These are phyloP conservation scores for Erysiphe pulchra DNA, from an alignment of 2,329 filamentous ascomycete genomes.

Conservation along the genomic window DNA sequence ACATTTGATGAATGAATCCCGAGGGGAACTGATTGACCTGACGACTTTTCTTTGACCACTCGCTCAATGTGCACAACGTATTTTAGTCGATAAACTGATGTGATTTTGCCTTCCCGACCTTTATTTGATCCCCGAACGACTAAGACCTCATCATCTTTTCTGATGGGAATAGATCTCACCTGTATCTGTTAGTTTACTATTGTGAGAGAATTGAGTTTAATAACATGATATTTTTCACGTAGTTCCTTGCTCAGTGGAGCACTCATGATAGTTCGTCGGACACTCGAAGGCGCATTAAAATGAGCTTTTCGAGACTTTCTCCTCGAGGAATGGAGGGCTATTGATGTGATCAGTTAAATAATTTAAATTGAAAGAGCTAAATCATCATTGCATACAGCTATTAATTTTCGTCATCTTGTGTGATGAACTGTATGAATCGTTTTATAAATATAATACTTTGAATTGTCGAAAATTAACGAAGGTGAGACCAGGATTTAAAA, in stretches of 20 bases:
- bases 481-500: too few relatives aligned
- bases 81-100: constrained; percentile 93
- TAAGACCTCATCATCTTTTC: constrained; percentile 89
- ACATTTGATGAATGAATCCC: constrained; percentile 93
- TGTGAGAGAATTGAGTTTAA: constrained; percentile 13
- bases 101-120: constrained; percentile 96
- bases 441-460: too few relatives aligned
- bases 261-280: constrained; percentile 92
- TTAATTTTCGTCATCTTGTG: constrained; percentile 48
- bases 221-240: constrained; percentile 95
- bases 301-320: constrained; percentile 98
- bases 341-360: constrained; percentile 4
- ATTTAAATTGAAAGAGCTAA: background rate
- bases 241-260: constrained; percentile 90
- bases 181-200: constrained; percentile 15
- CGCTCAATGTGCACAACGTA: constrained; percentile 95
- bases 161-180: constrained; percentile 89
- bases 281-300: constrained; percentile 83
- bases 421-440: background rate
- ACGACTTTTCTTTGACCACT: constrained; percentile 88
- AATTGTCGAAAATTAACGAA: background rate
- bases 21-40: constrained; percentile 84
- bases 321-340: constrained; percentile 55
- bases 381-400: constrained; percentile 20
- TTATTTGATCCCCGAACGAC: constrained; percentile 88